Base-by-base conservation (phyloP, 23 red algal genomes). In the Gracilaria caudata region DNA sequence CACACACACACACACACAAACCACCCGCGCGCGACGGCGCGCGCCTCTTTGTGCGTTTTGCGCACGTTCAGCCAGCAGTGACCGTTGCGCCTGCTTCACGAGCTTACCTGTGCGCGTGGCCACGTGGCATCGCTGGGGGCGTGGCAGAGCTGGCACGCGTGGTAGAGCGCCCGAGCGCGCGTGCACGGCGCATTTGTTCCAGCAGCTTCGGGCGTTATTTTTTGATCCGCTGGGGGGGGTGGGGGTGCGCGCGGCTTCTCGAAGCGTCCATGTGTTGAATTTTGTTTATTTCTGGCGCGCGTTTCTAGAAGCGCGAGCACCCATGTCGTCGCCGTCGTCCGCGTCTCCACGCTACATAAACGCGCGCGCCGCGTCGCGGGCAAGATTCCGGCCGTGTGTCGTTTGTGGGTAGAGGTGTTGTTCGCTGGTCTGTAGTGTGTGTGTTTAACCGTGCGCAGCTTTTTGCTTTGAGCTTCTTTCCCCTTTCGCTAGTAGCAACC, bases 261-360 rank as follows among this genome's bases (percentile, higher is more conserved):
- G 70, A 75, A 75, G 70, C 70, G 14, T 75, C 70, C 70, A 43
- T 16, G 37, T 21, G 37, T 75, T 49, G 70, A 75, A 13, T 43
- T 49, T 49, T 29, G 70, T 7, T 75, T 49, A 20, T 75, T 75
- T 36, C 38, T 75, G 19, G 4, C 23, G 23, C 38, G 11, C 70
- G 47, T 4, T 75, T 75, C 70, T 75, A 75, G 70, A 75, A 75
- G 49, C 49, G 7, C 7, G 13, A 53, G 49, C 13, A 17, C 49
- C 49, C 7, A 2, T 16, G 5, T 16, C 37, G 13, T 12, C 70
- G 21, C 70, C 70, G 38, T 36, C 70, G 21, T 26, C 40, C 70
- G 70, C 39, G 36, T 34, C 35, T 10, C 4, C 35, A 1, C 3
- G 70, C 70, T 75, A 75, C 70, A 75, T 75, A 75, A 75, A 75